Base-by-base conservation (phyloP, 495 filamentous ascomycete species). In the Chaetomium tenue region DNA sequence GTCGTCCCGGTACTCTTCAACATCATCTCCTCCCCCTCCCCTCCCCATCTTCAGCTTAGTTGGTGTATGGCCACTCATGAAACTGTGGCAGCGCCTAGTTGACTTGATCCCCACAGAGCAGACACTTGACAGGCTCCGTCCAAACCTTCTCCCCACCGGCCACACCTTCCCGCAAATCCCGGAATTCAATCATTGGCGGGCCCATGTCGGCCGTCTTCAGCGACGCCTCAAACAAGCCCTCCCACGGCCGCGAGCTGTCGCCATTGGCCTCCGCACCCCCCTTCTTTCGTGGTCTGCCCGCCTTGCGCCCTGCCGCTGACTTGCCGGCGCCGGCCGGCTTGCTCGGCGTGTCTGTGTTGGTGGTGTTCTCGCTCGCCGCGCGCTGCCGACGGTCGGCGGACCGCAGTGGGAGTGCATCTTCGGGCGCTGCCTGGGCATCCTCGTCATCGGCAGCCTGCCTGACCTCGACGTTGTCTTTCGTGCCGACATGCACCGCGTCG, bases 121-220 rank as follows among this genome's bases (percentile, higher is more conserved):
- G 70, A 46, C 80, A 82, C 33, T 70, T 70, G 11, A 81, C 70
- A 0, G 72, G 75, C 56, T 82, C 80, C 4, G 72, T 77, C 80
- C 80, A 82, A 8, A 74, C 70, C 70, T 79, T 82, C 28, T 77
- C 75, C 18, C 80, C 79, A 8, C 75, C 79, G 0, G 63, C 69
- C 13, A 81, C 70, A 9, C 70, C 75, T 47, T 76, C 67, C 28
- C 80, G 72, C 8, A 81, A 70, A 55, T 82, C 80, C 12, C 67
- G 75, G 55, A 82, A 74, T 60, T 81, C 77, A 5, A 81, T 60
- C 7, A 73, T 46, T 0, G 77, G 74, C 15, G 77, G 71, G 3
- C 68, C 70, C 1, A 59, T 37, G 64, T 75, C 26, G 15, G 58
- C 74, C 56, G 72, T 76, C 42, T 69, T 68, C 4, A 82, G 70